These are phyloP conservation scores for Vitis hybrid DNA, from an alignment of 177 flowering plant genomes.

Conservation along the genomic window DNA sequence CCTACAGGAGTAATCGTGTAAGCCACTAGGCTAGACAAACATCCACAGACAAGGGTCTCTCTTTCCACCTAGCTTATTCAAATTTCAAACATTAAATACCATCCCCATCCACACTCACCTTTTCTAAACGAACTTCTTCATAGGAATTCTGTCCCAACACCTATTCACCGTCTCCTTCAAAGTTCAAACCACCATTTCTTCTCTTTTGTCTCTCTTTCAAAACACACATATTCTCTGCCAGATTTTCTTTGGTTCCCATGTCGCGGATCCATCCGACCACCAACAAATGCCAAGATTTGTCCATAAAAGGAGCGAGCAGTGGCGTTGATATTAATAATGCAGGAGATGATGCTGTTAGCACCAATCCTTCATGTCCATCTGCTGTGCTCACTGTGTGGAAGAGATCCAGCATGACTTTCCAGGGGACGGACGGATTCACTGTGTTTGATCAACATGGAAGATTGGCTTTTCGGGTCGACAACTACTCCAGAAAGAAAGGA, in stretches of 20 bases:
- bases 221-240: no score
- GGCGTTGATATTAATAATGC: background rate
- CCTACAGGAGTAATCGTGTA: constrained; percentile 14
- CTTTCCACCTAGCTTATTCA: constrained; percentile 21
- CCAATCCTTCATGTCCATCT: constrained; percentile 6
- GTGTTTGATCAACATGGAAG: constrained; percentile 48
- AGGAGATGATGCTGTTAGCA: background rate
- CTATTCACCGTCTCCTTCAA: no score
- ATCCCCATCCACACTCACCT: no score
- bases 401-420: constrained; percentile 68
- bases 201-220: no score
- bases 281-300: constrained; percentile 1
- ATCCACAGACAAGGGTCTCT: constrained; percentile 9
- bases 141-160: no score
- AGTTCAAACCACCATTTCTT: no score
- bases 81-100: no score
- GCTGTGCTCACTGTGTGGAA: constrained; percentile 60
- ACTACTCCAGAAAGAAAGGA: constrained; percentile 44
- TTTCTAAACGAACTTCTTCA: no score
- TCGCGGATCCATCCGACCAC: constrained; percentile 37
- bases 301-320: background rate
- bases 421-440: constrained; percentile 69
- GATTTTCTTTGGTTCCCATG: constrained; percentile 18
- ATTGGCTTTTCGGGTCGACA: constrained; percentile 59
- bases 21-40: constrained; percentile 16